A percentile compares a stretch with the other conserved stretches of the same genome.
Conservation (phyloP, 2,329 filamentous ascomycete genomes). For the Ciborinia camelliae region DNA sequence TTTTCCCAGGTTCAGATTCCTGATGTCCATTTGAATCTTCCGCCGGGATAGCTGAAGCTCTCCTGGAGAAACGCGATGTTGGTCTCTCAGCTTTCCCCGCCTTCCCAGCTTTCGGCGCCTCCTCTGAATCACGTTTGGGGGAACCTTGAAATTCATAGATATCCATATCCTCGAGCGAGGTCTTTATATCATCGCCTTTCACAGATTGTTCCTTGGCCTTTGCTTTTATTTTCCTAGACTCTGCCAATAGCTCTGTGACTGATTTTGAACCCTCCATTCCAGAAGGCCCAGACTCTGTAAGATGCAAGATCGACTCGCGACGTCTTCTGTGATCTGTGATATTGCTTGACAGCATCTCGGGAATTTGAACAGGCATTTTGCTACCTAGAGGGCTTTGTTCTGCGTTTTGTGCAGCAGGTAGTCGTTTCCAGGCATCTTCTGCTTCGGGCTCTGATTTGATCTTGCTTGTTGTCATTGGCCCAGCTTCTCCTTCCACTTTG, state of each 20-base stretch:
- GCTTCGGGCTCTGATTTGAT: constrained; percentile 35
- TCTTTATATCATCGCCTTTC: constrained; percentile 23
- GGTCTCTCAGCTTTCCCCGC: constrained; percentile 24
- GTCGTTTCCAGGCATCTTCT: constrained; percentile 35
- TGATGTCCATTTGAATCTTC: background rate
- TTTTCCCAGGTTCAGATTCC: constrained; percentile 32
- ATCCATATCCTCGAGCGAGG: constrained; percentile 29
- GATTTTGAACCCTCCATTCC: constrained; percentile 27
- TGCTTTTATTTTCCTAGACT: constrained; percentile 32
- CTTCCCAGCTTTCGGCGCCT: constrained; percentile 8
- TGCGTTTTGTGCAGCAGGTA: constrained; percentile 28
- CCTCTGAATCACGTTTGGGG: constrained; percentile 23
- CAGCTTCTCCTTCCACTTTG: constrained; percentile 30
- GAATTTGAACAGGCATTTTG: constrained; percentile 25
- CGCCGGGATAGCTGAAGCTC: constrained; percentile 27
- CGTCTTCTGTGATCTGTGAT: constrained; percentile 37
- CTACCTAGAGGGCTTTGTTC: constrained; percentile 36
- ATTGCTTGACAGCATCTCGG: constrained; percentile 29
- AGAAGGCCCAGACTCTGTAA: constrained; percentile 26
- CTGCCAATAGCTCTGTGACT: constrained; percentile 35
- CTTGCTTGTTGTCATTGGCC: constrained; percentile 9
- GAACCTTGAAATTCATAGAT: constrained; percentile 36
- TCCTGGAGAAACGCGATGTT: constrained; percentile 28
- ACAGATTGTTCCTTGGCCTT: constrained; percentile 29
- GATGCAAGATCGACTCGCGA: constrained; percentile 35